Base-by-base conservation (phyloP, 768 basidiomycete species). In the Hebeloma cylindrosporum region DNA sequence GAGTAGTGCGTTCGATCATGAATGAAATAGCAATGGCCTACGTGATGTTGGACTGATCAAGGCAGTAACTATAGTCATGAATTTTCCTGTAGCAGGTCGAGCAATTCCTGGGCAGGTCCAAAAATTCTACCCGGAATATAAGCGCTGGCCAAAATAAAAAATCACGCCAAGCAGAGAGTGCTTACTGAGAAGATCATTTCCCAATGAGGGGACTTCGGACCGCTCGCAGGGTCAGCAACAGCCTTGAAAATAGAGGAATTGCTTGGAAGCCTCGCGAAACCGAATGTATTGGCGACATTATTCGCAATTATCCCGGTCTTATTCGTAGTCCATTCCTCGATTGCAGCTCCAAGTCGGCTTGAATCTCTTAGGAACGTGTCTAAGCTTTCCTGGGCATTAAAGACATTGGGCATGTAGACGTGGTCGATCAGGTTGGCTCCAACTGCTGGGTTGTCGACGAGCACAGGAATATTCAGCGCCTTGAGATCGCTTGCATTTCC, bases 361-460 rank as follows among this genome's bases (percentile, higher is more conserved):
- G 51, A 40, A 26, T 57, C 59, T 20, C 63, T 51, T 40, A 62
- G 45, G 21, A 63, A 18, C 2, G 26, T 39, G 32, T 68, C 62
- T 14, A 57, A 46, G 27, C 54, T 62, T 7, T 64, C 56, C 7
- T 57, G 56, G 23, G 62, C 61, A n/a, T 44, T 43, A 48, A 58
- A 68, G n/a, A 58, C 45, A 40, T 52, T 61, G 16, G 60, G 48
- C 9, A 61, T 43, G 20, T 59, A 29, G 9, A 58, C 43, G 39
- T 74, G 71, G 45, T 75, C 76, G 36, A 69, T 69, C 17, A 80
- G 59, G 52, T 78, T 78, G 52, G 68, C 64, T 2, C 75, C 75
- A n/a, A 77, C 74, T 5, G 64, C 66, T 1, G 67, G 63, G 27
- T 69, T 61, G 34, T 73, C 54, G 17, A 75, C 55, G 41, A 72